Percentiles rank a stretch among this genome's conserved stretches.
phyloP scores from a whole-genome alignment of 2,329 filamentous ascomycete genomes.

The Ophiocordyceps polyrhachis-furcata region DNA sequence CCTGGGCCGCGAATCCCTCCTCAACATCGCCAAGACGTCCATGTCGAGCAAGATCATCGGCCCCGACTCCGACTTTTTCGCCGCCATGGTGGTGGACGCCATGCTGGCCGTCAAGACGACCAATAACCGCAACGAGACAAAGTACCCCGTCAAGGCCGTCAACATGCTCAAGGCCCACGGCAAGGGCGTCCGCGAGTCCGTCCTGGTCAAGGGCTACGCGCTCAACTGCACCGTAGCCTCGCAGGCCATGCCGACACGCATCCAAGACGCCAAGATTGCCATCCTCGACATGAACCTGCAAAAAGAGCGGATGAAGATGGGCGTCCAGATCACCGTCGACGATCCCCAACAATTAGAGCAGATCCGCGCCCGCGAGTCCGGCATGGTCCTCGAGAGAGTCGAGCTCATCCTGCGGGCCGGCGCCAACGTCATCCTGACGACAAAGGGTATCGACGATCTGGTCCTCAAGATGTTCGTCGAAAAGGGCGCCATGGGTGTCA shows the following conservation, averaged over 20 bases:
- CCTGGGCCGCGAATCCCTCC: conserved; percentile 71
- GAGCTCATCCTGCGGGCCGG: conserved; percentile 97
- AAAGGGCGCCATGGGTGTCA: conserved; percentile 84
- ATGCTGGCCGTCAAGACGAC: conserved; percentile 88
- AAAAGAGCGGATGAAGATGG: conserved; percentile 98
- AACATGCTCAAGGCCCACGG: conserved; percentile 98
- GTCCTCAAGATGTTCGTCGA: conserved; percentile 90
- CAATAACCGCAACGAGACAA: conserved; percentile 77
- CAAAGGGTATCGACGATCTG: conserved; percentile 95
- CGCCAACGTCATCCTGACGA: conserved; percentile 89
- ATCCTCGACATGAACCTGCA: conserved; percentile 95
- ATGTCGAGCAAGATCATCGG: conserved; percentile 99
- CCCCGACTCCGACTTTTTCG: conserved; percentile 86
- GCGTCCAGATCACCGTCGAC: conserved; percentile 94
- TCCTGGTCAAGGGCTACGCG: conserved; percentile 89
- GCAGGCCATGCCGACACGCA: conserved; percentile 88
- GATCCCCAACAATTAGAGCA: conserved; percentile 95
- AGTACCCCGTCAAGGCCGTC: conserved; percentile 97
- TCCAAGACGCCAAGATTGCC: conserved; percentile 91
- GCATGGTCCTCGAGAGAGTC: conserved; percentile 82
- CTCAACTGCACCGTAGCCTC: conserved; percentile 97
- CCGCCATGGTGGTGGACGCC: conserved; percentile 91
- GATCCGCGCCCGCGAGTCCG: conserved; percentile 81
- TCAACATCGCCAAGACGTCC: conserved; percentile 94
- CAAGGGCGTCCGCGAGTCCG: conserved; percentile 73